Base-by-base conservation (phyloP, 257 asterid species). In the Scutellaria baicalensis region DNA sequence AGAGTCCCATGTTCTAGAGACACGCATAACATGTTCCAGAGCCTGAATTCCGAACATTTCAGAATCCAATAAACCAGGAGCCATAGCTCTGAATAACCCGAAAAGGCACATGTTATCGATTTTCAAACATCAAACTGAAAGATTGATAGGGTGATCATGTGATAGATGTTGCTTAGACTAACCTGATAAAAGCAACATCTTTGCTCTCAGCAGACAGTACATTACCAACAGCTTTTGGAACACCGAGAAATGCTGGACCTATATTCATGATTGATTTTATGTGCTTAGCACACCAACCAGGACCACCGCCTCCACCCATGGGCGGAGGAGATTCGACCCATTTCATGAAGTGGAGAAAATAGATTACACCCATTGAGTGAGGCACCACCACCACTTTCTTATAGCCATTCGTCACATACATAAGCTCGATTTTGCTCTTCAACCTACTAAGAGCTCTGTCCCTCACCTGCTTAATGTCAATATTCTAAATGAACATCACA, bases 351-450 rank as follows among this genome's bases (percentile, higher is more conserved):
- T 93, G 96, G 49, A 91, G 95, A 64, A 93, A 91, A 79, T 93
- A 93, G 62, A 79, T 83, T 0, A 72, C 93, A 2, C 99, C 99
- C 97, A 91, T 93, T 1, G 99, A 93, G 79, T 93, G 99, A 35
- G 99, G 99, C 69, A 93, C 95, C 76, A 87, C 94, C 81, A 89
- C 96, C 81, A 91, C 97, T 71, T 89, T 91, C 77, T 79, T 87
- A 48, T 79, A 4, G 6, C 94, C 96, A 11, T 84, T 93, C 16
- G 89, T 83, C 38, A 72, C 76, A 64, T 88, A 88, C 96, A 93
- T 82, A 16, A 84, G 88, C 92, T 93, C 97, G 70, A 93, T 93
- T 77, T 84, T 87, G 82, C 95, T 91, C 94, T 91, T 93, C 85
- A 93, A 81, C 73, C 89, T 84, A 81, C 96, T 87, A 5, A 91